Percentiles rank a stretch among this genome's conserved stretches.
phyloP scores from a whole-genome alignment of 2,329 filamentous ascomycete genomes.

The Bimuria novae-zelandiae region DNA sequence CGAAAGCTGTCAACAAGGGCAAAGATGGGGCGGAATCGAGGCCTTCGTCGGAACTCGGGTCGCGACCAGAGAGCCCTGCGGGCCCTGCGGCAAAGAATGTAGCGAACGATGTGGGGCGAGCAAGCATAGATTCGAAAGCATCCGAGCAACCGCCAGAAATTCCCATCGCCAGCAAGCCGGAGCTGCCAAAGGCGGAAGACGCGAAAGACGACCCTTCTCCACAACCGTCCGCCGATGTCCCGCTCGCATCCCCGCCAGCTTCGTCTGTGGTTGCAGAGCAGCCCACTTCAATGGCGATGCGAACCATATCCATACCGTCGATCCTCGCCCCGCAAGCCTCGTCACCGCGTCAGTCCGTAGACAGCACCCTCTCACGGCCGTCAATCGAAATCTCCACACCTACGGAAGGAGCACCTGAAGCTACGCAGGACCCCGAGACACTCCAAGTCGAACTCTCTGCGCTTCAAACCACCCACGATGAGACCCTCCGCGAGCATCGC shows the following conservation, averaged over 20 bases:
- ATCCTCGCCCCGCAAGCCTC: constrained; percentile 33
- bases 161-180: constrained; percentile 15
- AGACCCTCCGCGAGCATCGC: constrained; percentile 65
- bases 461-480: constrained; percentile 56
- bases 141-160: constrained; percentile 35
- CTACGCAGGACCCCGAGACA: constrained; percentile 28
- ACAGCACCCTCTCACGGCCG: constrained; percentile 37
- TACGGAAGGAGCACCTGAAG: constrained; percentile 41
- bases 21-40: constrained; percentile 56
- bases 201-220: constrained; percentile 17
- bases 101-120: constrained; percentile 45
- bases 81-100: constrained; percentile 51
- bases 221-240: constrained; percentile 35
- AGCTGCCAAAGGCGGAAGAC: constrained; percentile 2
- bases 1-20: constrained; percentile 81
- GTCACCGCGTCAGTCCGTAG: constrained; percentile 41
- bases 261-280: constrained; percentile 44
- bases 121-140: constrained; percentile 51
- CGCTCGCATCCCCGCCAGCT: constrained; percentile 20
- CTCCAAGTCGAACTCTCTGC: constrained; percentile 54
- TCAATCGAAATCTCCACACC: constrained; percentile 32
- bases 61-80: constrained; percentile 59
- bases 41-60: constrained; percentile 55
- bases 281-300: constrained; percentile 27
- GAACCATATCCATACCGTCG: constrained; percentile 39